Evolutionary conservation across 1,139 yeast genomes (phyloP), one percentile per base, ranked within the genome.

Genomic region (Pichiaceae sp.): DNA sequence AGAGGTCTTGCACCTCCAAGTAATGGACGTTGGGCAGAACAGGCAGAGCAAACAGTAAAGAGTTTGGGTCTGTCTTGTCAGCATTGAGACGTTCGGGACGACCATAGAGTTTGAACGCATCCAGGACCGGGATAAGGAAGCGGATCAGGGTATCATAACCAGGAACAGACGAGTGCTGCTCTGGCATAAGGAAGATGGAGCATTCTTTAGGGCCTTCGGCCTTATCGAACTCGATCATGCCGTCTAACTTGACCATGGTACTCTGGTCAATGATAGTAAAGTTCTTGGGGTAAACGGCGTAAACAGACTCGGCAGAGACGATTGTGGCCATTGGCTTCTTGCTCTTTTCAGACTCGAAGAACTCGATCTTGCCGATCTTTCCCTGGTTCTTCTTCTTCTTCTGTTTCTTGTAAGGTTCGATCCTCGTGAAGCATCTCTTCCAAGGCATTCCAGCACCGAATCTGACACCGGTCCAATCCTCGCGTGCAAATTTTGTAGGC

Each of bases 401-500:
- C 39, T 56, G 62, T 51, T 57, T 65, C 60, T 53, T 63, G 7
- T 62, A 63, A 7, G 95, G 96, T 43, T 89, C 86, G 39, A 89
- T 74, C n/a, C 87, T 95, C 1, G 95, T 91, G 66, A 74, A 91
- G 55, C 96, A 89, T 44, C 95, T 71, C 54, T 82, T 84, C 96
- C 97, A 91, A 1, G 96, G 96, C 95, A 86, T 86, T 26, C 98
- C 98, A 15, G 93, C 75, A 14, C 97, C 97, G 58, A 89, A 89
- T 46, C 97, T 69, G 19, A 91, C 94, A 58, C 89, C 75, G 28
- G 84, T 87, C 96, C 96, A 89, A 53, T 89, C 96, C 57, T 86
- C 96, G 53, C 86, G 94, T 42, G 75, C 78, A 54, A 79, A 84
- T 51, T 91, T 75, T 23, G 91, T 82, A 49, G 85, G 95, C 1